Conservation (phyloP, 2,329 filamentous ascomycete genomes). For the Neocucurbitaria cava region DNA sequence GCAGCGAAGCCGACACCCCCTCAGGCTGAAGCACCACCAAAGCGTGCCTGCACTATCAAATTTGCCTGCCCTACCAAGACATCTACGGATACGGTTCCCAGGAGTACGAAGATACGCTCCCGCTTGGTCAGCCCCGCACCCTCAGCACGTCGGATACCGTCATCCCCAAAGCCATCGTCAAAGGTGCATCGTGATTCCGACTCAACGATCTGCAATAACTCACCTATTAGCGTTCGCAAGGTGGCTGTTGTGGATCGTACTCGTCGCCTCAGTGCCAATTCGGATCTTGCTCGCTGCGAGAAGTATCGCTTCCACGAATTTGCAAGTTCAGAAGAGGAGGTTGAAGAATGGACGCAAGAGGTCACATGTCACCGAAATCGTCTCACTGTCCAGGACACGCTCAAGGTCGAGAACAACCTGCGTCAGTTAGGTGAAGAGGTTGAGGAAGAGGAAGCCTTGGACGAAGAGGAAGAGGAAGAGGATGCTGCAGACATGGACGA, state of each 20-base stretch:
- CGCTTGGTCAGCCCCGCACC: conserved; percentile 57
- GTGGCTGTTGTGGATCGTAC: conserved; percentile 37
- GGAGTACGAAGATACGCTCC: conserved; percentile 44
- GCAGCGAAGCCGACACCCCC: conserved; percentile 27
- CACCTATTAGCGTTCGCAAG: conserved; percentile 54
- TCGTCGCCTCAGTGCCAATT: conserved; percentile 46
- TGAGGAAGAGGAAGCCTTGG: conserved; percentile 85
- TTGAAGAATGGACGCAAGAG: conserved; percentile 91
- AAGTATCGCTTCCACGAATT: conserved; percentile 85
- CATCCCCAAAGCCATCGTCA: conserved; percentile 38
- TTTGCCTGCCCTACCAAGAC: conserved; percentile 72
- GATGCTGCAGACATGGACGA: conserved; percentile 54
- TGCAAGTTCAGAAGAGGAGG: conserved; percentile 80
- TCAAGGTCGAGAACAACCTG: conserved; percentile 88
- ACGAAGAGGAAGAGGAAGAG: conserved; percentile 59
- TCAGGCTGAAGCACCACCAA: conserved; percentile 47
- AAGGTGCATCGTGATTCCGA: conserved; percentile 57
- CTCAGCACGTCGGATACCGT: conserved; percentile 26
- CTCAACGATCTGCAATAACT: conserved; percentile 58
- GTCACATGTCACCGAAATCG: conserved; percentile 69
- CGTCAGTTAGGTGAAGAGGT: conserved; percentile 86
- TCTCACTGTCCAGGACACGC: conserved; percentile 86
- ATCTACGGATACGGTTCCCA: conserved; percentile 49
- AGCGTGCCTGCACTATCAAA: conserved; percentile 70
- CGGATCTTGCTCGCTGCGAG: conserved; percentile 59